These are phyloP conservation scores for Citrus reticulata DNA, from an alignment of 345 rosid genomes.

Conservation along the genomic window DNA sequence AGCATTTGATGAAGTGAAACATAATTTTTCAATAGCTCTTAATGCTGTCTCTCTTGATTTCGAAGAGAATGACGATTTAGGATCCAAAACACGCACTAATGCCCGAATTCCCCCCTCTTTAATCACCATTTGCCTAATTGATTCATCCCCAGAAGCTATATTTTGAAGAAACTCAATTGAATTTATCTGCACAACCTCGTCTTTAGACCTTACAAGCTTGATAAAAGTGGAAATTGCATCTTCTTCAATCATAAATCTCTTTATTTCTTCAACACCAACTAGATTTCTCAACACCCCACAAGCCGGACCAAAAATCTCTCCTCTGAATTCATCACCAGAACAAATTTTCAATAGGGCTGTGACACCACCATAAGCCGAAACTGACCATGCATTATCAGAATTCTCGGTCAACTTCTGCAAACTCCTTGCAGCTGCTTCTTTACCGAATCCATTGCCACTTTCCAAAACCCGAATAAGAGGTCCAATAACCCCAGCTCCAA, in stretches of 20 bases:
- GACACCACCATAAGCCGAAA: conserved; percentile 96
- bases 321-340: conserved; percentile 28
- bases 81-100: conserved; percentile 60
- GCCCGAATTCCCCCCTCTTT: conserved; percentile 65
- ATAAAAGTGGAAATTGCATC: conserved; percentile 54
- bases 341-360: conserved; percentile 70
- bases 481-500: conserved; percentile 66
- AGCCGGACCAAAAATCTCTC: conserved; percentile 49
- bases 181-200: conserved; percentile 68
- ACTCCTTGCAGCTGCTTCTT: conserved; percentile 53
- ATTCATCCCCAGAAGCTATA: conserved; percentile 63
- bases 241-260: conserved; percentile 78
- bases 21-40: conserved; percentile 64
- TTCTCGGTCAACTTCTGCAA: conserved; percentile 67
- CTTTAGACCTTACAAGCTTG: conserved; percentile 62
- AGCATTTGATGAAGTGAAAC: conserved; percentile 49
- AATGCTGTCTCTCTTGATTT: conserved; percentile 66
- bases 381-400: conserved; percentile 93
- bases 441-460: conserved; percentile 45
- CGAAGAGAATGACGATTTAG: conserved; percentile 35
- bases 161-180: conserved; percentile 62
- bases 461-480: conserved; percentile 71
- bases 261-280: conserved; percentile 78
- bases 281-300: conserved; percentile 82
- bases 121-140: conserved; percentile 44